Evolutionary conservation across 2,329 filamentous ascomycete species (phyloP).

Genomic region (Diaporthe ampelina): DNA sequence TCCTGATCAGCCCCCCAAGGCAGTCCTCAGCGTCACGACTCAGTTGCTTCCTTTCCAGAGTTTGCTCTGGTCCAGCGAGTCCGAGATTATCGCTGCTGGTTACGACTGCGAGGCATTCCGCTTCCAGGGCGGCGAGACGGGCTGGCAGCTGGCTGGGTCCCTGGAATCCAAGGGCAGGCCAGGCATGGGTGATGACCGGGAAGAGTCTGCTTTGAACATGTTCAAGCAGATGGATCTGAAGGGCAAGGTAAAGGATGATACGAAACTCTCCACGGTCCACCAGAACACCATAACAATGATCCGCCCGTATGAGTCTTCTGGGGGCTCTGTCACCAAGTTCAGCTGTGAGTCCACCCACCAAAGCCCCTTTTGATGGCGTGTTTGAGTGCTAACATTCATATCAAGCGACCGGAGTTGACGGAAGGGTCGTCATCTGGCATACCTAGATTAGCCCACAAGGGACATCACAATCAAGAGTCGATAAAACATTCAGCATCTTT

Average conservation of each 20-base stretch:
- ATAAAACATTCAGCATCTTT: conserved; percentile 30
- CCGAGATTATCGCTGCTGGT: conserved; percentile 94
- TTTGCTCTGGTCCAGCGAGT: conserved; percentile 91
- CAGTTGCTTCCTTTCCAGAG: conserved; percentile 94
- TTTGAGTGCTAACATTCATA: conserved; percentile 47
- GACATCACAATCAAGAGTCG: conserved; percentile 37
- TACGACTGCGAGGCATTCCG: conserved; percentile 93
- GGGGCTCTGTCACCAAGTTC: conserved; percentile 79
- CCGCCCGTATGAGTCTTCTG: conserved; percentile 78
- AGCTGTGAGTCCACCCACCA: conserved; percentile 76
- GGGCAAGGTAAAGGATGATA: conserved; percentile 92
- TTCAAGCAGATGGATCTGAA: conserved; percentile 99
- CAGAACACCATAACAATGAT: conserved; percentile 96
- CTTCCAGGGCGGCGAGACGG: conserved; percentile 81
- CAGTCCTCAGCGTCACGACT: conserved; percentile 91
- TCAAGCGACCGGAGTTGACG: conserved; percentile 85
- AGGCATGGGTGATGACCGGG: conserved; percentile 74
- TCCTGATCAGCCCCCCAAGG: conserved; percentile 89
- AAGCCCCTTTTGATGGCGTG: conserved; percentile 40
- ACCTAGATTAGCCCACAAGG: conserved; percentile 59
- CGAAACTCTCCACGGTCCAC: conserved; percentile 93
- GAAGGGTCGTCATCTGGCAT: conserved; percentile 84
- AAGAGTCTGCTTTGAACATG: conserved; percentile 97
- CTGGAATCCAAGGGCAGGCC: conserved; percentile 80
- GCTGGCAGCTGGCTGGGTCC: conserved; percentile 88